phyloP scores from a whole-genome alignment of 1,139 yeast species.

The Suhomyces atakaporum region DNA sequence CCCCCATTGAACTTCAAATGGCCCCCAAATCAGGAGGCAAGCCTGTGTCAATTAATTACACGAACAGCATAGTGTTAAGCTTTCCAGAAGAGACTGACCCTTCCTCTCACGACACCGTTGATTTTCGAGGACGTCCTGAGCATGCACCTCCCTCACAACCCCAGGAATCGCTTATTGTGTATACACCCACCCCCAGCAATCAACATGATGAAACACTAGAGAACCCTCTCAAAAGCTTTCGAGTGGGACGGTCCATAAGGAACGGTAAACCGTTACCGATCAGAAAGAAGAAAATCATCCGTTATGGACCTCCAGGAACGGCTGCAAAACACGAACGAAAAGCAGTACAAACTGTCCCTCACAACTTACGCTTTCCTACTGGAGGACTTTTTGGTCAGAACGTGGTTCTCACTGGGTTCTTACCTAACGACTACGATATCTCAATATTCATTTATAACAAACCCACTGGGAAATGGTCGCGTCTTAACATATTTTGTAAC shows the following conservation, averaged over 20 bases:
- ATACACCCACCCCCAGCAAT: conserved; percentile 30
- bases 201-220: conserved; percentile 15
- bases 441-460: conserved; percentile 60
- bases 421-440: conserved; percentile 54
- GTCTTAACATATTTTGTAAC: conserved; percentile 57
- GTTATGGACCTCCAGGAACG: background rate
- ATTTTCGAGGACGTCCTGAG: no score
- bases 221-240: conserved; percentile 42
- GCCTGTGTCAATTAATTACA: conserved; percentile 34
- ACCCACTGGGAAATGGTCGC: conserved; percentile 66
- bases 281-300: conserved; percentile 17
- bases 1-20: conserved; percentile 29
- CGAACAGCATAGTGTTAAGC: conserved; percentile 36
- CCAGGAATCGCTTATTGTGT: conserved; percentile 42
- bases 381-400: conserved; percentile 68
- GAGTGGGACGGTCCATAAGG: conserved; percentile 36
- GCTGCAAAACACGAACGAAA: conserved; percentile 6
- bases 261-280: conserved; percentile 35
- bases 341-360: conserved; percentile 31
- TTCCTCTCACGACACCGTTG: conserved; percentile 11
- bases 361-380: conserved; percentile 52
- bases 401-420: conserved; percentile 59
- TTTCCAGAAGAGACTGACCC: conserved; percentile 34
- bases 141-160: conserved; percentile 8
- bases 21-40: conserved; percentile 14